Evolutionary conservation across 2,329 filamentous ascomycete genomes (phyloP).

Genomic region (Aspergillus latus): DNA sequence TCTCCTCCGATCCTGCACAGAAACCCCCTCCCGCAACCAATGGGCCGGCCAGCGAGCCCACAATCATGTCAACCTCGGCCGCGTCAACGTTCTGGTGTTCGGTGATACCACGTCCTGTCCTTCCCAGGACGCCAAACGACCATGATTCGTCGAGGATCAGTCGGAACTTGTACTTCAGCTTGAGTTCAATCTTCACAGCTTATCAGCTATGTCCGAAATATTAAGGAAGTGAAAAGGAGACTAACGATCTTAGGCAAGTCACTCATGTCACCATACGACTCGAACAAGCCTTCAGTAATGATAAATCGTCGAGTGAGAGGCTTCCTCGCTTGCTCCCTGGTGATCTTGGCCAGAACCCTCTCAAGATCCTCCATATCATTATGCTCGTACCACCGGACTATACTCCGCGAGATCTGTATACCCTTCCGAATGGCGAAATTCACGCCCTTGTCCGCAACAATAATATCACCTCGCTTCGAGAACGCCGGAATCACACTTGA

Average conservation of each 20-base stretch:
- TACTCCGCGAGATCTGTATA: constrained; percentile 87
- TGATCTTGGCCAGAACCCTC: constrained; percentile 76
- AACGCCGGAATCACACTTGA: constrained; percentile 97
- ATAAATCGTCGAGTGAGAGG: constrained; percentile 91
- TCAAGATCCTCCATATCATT: constrained; percentile 95
- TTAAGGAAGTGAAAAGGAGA: background rate
- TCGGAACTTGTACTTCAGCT: constrained; percentile 96
- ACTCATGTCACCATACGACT: constrained; percentile 80
- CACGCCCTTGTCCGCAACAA: constrained; percentile 88
- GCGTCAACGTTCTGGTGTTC: constrained; percentile 97
- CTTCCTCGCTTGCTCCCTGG: constrained; percentile 83
- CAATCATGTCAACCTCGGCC: constrained; percentile 92
- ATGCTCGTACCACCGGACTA: constrained; percentile 90
- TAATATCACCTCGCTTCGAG: constrained; percentile 94
- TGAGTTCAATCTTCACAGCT: constrained; percentile 71
- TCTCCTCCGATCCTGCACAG: constrained; percentile 86
- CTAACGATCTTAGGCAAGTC: constrained; percentile 81
- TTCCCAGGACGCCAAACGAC: constrained; percentile 92
- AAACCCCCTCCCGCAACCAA: constrained; percentile 93
- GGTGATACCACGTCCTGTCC: constrained; percentile 86
- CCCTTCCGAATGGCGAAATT: constrained; percentile 95
- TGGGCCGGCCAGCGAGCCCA: constrained; percentile 86
- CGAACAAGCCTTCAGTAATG: constrained; percentile 92
- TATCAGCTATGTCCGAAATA: constrained; percentile 2
- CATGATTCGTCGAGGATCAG: constrained; percentile 96